Base-by-base conservation (phyloP, 306 rosid genomes). In the Acmispon strigosus region DNA sequence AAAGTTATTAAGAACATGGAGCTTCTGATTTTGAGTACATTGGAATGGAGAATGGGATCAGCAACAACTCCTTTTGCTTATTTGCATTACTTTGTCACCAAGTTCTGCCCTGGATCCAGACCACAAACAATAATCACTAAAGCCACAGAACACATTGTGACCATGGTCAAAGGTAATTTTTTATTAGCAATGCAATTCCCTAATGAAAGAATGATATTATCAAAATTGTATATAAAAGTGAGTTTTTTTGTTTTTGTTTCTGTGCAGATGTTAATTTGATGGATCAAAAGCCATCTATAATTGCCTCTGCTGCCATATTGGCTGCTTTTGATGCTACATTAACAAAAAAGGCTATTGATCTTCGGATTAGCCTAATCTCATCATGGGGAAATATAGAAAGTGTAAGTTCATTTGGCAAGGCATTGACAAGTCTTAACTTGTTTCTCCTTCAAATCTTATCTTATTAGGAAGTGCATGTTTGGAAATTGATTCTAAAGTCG, bases 21-120 rank as follows among this genome's bases (percentile, higher is more conserved):
- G 72, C 70, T 94, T 0, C 34, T 87, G 72, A 77, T 94, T 80
- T 77, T 94, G 51, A 64, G 62, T 68, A 66, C 92, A 34, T 84
- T 94, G 87, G 94, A 84, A 55, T 94, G 97, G 98, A 87, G 85
- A 81, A 69, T 90, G 90, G 87, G 90, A 73, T 81, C 86, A 70
- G 76, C 87, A 22, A 90, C 87, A 20, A 94, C 98, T 45, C 97
- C 97, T 61, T 90, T 94, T 84, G 42, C 83, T 74, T 94, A 84
- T 83, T 66, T 90, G 17, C 84, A 77, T 53, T 87, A 87, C 83
- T 89, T 94, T 67, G 69, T 83, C 51, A 77, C 54, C 45, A 87
- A 87, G 60, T 73, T 94, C 72, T 82, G 75, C 43, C 70, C 72
- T 61, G 81, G 82, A 69, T 69, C 81, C 51, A 81, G 52, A 70